Conservation (phyloP, 2,329 filamentous ascomycete species). For the Grosmannia serpens region DNA sequence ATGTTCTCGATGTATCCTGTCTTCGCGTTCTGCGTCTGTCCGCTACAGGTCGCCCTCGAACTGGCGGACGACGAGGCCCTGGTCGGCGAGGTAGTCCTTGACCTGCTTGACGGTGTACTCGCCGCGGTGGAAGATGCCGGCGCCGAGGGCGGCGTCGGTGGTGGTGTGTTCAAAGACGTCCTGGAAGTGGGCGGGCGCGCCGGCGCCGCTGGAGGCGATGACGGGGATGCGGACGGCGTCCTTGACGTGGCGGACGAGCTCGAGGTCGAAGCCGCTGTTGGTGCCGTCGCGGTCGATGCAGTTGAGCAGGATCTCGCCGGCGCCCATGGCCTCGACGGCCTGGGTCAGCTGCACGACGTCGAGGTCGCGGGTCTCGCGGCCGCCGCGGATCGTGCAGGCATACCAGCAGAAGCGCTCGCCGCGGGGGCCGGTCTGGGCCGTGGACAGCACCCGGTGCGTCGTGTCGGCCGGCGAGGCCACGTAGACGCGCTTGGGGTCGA, state of each 20-base stretch:
- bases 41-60: constrained; percentile 49
- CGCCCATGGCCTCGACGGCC: constrained; percentile 91
- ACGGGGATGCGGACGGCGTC: constrained; percentile 79
- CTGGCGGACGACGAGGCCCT: constrained; percentile 66
- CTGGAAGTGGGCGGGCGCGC: constrained; percentile 74
- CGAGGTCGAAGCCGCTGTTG: constrained; percentile 87
- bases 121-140: constrained; percentile 93
- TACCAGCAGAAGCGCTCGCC: constrained; percentile 90
- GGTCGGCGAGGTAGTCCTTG: constrained; percentile 64
- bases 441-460: constrained; percentile 63
- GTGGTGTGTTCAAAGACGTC: constrained; percentile 80
- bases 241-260: constrained; percentile 85
- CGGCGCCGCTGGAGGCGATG: constrained; percentile 88
- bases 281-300: constrained; percentile 96
- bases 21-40: background rate
- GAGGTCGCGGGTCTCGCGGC: constrained; percentile 84
- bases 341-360: constrained; percentile 80
- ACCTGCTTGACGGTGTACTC: constrained; percentile 94
- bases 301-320: constrained; percentile 89
- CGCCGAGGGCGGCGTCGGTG: constrained; percentile 87
- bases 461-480: constrained; percentile 58
- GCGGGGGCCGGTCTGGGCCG: constrained; percentile 55
- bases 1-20: too few relatives aligned
- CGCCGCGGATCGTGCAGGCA: constrained; percentile 92
- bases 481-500: constrained; percentile 89